phyloP scores from a whole-genome alignment of 2,329 filamentous ascomycete species.

The Colletotrichum plurivorum region DNA sequence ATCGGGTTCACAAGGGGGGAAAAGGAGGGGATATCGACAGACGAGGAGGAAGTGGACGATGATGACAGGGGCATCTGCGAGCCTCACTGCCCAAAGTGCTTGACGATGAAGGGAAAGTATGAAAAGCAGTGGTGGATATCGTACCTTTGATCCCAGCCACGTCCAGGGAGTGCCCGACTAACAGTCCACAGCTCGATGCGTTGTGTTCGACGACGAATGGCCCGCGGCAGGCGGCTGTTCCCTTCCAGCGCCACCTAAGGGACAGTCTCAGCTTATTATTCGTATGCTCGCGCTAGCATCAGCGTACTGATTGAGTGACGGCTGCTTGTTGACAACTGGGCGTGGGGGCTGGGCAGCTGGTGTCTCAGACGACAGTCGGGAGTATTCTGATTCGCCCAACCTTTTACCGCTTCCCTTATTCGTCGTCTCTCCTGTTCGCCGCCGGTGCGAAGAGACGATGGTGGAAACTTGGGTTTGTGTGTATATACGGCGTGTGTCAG shows the following conservation, averaged over 20 bases:
- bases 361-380: conserved; percentile 33
- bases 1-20: background rate
- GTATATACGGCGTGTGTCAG: background rate
- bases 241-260: conserved; percentile 38
- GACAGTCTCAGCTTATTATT: conserved; percentile 32
- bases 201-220: conserved; percentile 37
- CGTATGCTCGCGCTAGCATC: conserved; percentile 25
- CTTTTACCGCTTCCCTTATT: conserved; percentile 29
- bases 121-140: conserved; percentile 6
- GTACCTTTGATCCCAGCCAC: conserved; percentile 26
- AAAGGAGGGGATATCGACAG: background rate
- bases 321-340: conserved; percentile 33
- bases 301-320: conserved; percentile 24
- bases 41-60: background rate
- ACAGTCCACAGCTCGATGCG: conserved; percentile 12
- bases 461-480: background rate
- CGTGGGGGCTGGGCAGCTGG: conserved; percentile 32
- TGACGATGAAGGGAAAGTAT: background rate
- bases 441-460: conserved; percentile 4
- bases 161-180: conserved; percentile 24
- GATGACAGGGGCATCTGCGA: conserved; percentile 7
- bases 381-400: conserved; percentile 16
- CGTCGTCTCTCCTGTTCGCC: conserved; percentile 1
- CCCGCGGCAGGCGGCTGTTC: conserved; percentile 35
- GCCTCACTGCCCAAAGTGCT: conserved; percentile 3